Conservation (phyloP, 129 eudicot species). For the Erigeron canadensis region DNA sequence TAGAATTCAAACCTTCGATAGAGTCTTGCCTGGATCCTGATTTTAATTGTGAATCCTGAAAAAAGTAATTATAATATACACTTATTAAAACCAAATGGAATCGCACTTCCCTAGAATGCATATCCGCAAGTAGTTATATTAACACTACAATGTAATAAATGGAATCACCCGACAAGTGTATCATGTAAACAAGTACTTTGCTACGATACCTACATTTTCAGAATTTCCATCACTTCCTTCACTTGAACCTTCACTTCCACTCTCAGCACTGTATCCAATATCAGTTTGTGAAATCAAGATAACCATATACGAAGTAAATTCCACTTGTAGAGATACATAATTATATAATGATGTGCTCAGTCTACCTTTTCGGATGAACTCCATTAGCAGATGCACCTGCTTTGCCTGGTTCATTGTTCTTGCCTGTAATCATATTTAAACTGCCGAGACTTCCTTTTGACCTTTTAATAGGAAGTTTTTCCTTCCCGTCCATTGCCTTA, state of each 20-base stretch:
- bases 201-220: slow-evolving; percentile 65
- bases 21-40: slow-evolving; percentile 73
- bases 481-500: slow-evolving; percentile 84
- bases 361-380: slow-evolving; percentile 80
- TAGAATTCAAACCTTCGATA: slow-evolving; percentile 52
- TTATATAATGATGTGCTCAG: background rate
- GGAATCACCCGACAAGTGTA: background rate
- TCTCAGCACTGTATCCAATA: slow-evolving; percentile 69
- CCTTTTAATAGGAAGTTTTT: slow-evolving; percentile 94
- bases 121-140: background rate
- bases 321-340: background rate
- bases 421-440: slow-evolving; percentile 92
- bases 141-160: background rate
- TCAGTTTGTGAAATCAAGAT: background rate
- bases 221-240: slow-evolving; percentile 97
- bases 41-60: slow-evolving; percentile 82
- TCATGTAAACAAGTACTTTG: background rate
- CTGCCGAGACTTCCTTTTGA: slow-evolving; percentile 93
- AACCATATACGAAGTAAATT: background rate
- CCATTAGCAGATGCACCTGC: slow-evolving; percentile 80
- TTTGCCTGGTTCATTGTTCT: slow-evolving; percentile 66
- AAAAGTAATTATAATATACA: background rate
- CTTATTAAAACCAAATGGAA: slow-evolving; percentile 16
- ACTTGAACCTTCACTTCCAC: slow-evolving; percentile 92
- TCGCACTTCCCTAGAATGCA: background rate